Evolutionary conservation across 2,329 filamentous ascomycete genomes (phyloP).

Genomic region (Talaromyces atroroseus): DNA sequence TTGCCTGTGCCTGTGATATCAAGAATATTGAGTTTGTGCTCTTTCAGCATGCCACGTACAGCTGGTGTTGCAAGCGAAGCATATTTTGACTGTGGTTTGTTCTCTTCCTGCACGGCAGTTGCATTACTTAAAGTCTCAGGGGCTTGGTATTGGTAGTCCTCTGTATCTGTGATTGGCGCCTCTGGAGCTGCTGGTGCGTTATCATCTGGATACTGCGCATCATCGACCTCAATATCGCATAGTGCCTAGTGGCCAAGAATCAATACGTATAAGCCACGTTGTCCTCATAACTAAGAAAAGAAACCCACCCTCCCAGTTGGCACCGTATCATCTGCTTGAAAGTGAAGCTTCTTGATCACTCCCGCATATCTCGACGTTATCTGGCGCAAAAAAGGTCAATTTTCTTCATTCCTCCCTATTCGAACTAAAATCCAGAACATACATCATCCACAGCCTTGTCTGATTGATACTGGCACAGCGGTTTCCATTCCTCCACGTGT

Average conservation of each 20-base stretch:
- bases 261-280: neutral
- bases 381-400: conserved; percentile 43
- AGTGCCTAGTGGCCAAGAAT: conserved; percentile 55
- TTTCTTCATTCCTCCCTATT: conserved; percentile 33
- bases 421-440: conserved; percentile 6
- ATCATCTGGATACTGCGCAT: conserved; percentile 63
- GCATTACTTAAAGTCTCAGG: conserved; percentile 13
- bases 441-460: conserved; percentile 76
- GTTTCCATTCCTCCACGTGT: conserved; percentile 94
- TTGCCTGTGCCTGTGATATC: conserved; percentile 79
- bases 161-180: conserved; percentile 11
- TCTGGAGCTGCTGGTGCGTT: conserved; percentile 22
- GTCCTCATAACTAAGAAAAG: neutral
- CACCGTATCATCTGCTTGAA: conserved; percentile 93
- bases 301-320: conserved; percentile 67
- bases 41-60: conserved; percentile 80
- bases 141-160: neutral
- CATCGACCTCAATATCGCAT: conserved; percentile 89
- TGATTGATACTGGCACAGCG: conserved; percentile 95
- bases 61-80: conserved; percentile 82
- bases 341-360: conserved; percentile 92
- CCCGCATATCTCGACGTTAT: conserved; percentile 95
- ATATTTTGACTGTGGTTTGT: conserved; percentile 50
- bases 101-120: conserved; percentile 11
- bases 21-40: conserved; percentile 69